Evolutionary conservation across 73 alveolate genomes (phyloP).

Genomic region (Blepharisma japonicum): DNA sequence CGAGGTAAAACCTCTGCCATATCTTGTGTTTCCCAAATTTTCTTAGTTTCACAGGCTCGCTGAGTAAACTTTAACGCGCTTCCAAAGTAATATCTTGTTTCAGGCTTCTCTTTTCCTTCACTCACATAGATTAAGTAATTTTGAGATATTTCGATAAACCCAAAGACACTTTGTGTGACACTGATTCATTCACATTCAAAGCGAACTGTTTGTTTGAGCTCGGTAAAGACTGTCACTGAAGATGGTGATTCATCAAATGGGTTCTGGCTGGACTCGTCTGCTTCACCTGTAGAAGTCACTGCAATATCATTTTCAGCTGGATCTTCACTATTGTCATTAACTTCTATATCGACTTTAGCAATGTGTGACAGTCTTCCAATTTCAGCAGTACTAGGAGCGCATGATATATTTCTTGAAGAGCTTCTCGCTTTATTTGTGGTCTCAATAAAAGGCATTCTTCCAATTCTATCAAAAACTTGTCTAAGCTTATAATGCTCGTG

Average conservation of each 20-base stretch:
- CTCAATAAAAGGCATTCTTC: slow-evolving; percentile 15
- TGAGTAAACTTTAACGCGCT: slow-evolving; percentile 17
- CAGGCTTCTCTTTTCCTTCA: slow-evolving; percentile 31
- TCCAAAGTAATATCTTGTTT: background rate
- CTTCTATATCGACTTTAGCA: too few species aligned
- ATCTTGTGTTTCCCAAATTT: slow-evolving; percentile 7
- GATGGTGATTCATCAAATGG: too few species aligned
- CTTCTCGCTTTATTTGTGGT: background rate
- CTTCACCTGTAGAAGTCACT: too few species aligned
- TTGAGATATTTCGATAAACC: slow-evolving; percentile 21
- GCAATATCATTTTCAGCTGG: too few species aligned
- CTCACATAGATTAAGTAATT: background rate
- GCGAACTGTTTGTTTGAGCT: background rate
- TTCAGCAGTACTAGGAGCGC: too few species aligned
- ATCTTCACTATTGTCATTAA: too few species aligned
- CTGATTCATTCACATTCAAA: slow-evolving; percentile 20
- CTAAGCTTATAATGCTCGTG: background rate
- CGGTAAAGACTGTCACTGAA: too few species aligned
- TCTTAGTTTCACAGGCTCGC: background rate
- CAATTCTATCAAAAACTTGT: slow-evolving; percentile 16
- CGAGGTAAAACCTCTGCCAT: slow-evolving; percentile 52
- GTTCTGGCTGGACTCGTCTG: too few species aligned
- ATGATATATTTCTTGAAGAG: too few species aligned
- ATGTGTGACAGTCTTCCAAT: too few species aligned
- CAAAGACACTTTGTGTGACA: background rate